Conservation (phyloP, 495 filamentous ascomycete genomes). For the Penicillium samsonianum region DNA sequence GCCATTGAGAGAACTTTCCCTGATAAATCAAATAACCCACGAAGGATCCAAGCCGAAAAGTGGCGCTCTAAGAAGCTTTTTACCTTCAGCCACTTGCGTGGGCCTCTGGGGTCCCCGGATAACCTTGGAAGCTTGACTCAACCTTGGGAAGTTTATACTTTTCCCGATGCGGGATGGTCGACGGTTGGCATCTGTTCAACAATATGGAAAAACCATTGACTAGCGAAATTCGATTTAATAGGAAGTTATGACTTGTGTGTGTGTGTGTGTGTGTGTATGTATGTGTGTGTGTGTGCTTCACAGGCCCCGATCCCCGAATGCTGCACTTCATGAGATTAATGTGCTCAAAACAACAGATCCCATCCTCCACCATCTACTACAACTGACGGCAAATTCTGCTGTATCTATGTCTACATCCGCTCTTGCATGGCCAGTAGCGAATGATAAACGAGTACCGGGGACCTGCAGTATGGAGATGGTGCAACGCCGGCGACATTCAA, state of each 20-base stretch:
- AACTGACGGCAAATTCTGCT: neutral
- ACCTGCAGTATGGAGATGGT: constrained; percentile 3
- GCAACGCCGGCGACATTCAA: neutral
- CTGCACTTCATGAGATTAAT: neutral
- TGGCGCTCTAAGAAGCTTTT: constrained; percentile 26
- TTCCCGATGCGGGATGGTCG: neutral
- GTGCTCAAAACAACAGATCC: neutral
- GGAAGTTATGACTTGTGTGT: neutral
- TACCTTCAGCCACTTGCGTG: constrained; percentile 27
- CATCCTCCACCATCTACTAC: neutral
- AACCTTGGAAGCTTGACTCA: constrained; percentile 19
- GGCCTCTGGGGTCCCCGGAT: constrained; percentile 13
- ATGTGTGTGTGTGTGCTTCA: neutral
- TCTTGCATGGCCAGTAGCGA: neutral
- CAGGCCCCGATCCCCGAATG: neutral
- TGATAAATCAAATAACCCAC: neutral
- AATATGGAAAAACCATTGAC: neutral
- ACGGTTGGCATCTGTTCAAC: too few species aligned
- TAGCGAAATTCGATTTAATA: neutral
- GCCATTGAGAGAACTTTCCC: too few species aligned
- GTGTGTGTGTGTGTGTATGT: too few species aligned
- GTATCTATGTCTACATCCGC: neutral
- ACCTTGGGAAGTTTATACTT: constrained; percentile 12
- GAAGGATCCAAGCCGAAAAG: constrained; percentile 1
- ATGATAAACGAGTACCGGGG: neutral